A percentile compares a stretch with the other conserved stretches of the same genome.
Evolutionary conservation across 805 yeast species (phyloP).

Genomic region (Lipomyces japonicus): DNA sequence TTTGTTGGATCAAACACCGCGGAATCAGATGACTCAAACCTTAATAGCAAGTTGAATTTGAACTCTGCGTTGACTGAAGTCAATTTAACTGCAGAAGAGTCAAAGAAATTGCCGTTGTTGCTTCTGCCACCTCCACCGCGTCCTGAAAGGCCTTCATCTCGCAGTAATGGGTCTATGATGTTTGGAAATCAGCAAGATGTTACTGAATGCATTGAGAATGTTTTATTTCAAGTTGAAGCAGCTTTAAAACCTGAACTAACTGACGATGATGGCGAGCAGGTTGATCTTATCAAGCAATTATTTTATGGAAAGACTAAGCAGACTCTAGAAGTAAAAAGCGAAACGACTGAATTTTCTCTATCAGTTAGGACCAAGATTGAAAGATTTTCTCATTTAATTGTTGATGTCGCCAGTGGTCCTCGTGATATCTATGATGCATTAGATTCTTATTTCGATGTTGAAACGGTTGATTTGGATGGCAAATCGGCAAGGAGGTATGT

Average conservation of each 20-base stretch:
- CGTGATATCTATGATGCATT: conserved; percentile 85
- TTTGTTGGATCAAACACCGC: neutral
- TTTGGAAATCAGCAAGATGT: conserved; percentile 88
- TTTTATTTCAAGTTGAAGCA: conserved; percentile 83
- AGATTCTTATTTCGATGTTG: conserved; percentile 76
- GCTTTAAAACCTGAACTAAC: conserved; percentile 65
- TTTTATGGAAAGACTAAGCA: conserved; percentile 88
- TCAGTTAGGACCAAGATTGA: conserved; percentile 48
- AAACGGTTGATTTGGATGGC: conserved; percentile 58
- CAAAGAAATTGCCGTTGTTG: neutral
- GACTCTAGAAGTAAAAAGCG: conserved; percentile 44
- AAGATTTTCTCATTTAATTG: conserved; percentile 73
- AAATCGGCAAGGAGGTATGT: conserved; percentile 72
- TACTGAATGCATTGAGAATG: conserved; percentile 94
- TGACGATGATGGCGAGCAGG: conserved; percentile 73
- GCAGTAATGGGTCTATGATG: conserved; percentile 21
- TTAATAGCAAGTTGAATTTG: neutral
- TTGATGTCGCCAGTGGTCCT: conserved; percentile 85
- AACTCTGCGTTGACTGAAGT: neutral
- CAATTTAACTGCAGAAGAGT: neutral
- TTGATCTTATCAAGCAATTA: conserved; percentile 71
- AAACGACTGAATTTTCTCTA: conserved; percentile 9
- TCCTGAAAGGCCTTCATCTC: conserved; percentile 2
- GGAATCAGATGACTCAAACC: neutral
- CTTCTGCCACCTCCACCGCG: conserved; percentile 9